Conservation (phyloP, 2,329 filamentous ascomycete species). For the Coleophoma eucalyptorum region DNA sequence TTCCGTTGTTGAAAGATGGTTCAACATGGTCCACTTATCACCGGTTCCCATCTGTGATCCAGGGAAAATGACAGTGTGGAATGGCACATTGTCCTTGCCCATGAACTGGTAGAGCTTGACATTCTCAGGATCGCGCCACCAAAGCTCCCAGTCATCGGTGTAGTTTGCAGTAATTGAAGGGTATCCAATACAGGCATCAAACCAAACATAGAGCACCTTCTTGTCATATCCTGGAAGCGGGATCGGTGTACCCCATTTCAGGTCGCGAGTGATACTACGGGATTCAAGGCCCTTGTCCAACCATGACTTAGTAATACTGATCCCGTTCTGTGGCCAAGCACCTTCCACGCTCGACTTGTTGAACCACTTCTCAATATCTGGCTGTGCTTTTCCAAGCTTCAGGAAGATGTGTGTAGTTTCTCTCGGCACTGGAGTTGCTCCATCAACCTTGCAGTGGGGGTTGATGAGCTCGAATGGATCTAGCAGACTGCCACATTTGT, state of each 20-base stretch:
- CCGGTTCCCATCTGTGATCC: conserved; percentile 79
- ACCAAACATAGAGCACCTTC: conserved; percentile 83
- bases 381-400: conserved; percentile 78
- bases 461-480: conserved; percentile 67
- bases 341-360: conserved; percentile 69
- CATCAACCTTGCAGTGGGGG: conserved; percentile 88
- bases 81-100: conserved; percentile 81
- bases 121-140: conserved; percentile 89
- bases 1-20: conserved; percentile 86
- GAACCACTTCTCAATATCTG: conserved; percentile 75
- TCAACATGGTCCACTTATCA: conserved; percentile 85
- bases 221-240: conserved; percentile 59
- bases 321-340: conserved; percentile 71
- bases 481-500: conserved; percentile 63
- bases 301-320: conserved; percentile 77
- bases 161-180: conserved; percentile 93
- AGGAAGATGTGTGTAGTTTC: conserved; percentile 91
- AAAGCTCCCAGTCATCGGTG: conserved; percentile 85
- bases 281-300: conserved; percentile 79
- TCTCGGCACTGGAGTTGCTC: conserved; percentile 71
- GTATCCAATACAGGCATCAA: conserved; percentile 91
- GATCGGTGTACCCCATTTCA: conserved; percentile 73
- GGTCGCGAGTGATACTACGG: conserved; percentile 85
- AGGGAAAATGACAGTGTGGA: conserved; percentile 91
- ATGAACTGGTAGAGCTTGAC: conserved; percentile 93